phyloP scores from a whole-genome alignment of 2,329 filamentous ascomycete species.

The Pseudogymnoascus sp. region DNA sequence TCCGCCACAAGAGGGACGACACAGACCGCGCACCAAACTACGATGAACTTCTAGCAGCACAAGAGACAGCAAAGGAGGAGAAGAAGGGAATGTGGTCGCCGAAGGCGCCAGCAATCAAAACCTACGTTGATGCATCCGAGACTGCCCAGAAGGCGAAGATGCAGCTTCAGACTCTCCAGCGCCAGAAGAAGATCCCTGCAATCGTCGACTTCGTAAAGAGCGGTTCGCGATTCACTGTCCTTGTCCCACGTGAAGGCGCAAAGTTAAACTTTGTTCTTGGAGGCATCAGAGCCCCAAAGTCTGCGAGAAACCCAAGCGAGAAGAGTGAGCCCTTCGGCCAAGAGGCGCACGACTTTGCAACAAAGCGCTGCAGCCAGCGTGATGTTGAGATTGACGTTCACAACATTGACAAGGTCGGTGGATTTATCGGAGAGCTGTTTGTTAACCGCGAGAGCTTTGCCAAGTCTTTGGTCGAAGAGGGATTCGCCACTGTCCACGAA shows the following conservation, averaged over 20 bases:
- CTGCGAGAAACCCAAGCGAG: conserved; percentile 69
- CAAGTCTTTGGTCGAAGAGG: conserved; percentile 87
- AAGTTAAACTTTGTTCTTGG: conserved; percentile 93
- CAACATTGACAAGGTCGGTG: conserved; percentile 90
- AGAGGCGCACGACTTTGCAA: conserved; percentile 87
- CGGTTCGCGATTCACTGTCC: conserved; percentile 85
- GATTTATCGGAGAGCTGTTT: conserved; percentile 92
- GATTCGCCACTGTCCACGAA: conserved; percentile 80
- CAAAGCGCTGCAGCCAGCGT: conserved; percentile 80
- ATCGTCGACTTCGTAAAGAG: conserved; percentile 97
- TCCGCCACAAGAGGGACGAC: conserved; percentile 90
- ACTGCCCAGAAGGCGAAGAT: conserved; percentile 92
- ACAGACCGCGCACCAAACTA: conserved; percentile 91
- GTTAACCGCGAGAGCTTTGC: conserved; percentile 94
- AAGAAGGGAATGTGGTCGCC: conserved; percentile 93
- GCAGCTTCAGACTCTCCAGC: conserved; percentile 75
- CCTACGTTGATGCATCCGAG: conserved; percentile 85
- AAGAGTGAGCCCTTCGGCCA: conserved; percentile 88
- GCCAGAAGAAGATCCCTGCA: conserved; percentile 86
- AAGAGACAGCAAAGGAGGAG: conserved; percentile 75
- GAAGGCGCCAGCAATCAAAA: conserved; percentile 75
- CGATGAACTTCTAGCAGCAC: conserved; percentile 74
- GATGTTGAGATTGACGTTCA: conserved; percentile 95
- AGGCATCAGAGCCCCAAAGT: conserved; percentile 82
- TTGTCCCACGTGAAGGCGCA: conserved; percentile 85